These are phyloP conservation scores for Cadophora sp. DNA, from an alignment of 2,329 filamentous ascomycete genomes.

Conservation along the genomic window DNA sequence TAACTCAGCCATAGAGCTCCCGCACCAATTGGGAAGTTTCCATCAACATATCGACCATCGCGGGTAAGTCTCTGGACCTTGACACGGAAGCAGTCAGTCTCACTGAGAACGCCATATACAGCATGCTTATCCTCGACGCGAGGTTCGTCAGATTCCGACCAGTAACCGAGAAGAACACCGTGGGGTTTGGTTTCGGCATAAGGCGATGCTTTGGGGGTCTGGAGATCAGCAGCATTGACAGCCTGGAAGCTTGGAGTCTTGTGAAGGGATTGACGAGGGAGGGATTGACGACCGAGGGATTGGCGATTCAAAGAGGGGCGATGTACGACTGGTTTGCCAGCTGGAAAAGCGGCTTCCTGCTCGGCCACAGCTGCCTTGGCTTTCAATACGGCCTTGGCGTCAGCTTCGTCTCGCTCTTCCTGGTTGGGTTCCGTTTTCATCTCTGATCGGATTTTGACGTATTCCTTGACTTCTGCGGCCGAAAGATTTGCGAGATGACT, in stretches of 20 bases:
- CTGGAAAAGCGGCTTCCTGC: slow-evolving; percentile 32
- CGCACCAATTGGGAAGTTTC: slow-evolving; percentile 65
- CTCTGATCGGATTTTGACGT: slow-evolving; percentile 60
- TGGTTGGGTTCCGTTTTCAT: slow-evolving; percentile 31
- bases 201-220: slow-evolving; percentile 38
- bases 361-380: slow-evolving; percentile 37
- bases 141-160: slow-evolving; percentile 59
- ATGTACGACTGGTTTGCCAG: slow-evolving; percentile 34
- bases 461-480: slow-evolving; percentile 66
- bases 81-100: slow-evolving; percentile 69
- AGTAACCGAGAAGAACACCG: slow-evolving; percentile 59
- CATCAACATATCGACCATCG: slow-evolving; percentile 62
- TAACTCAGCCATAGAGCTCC: slow-evolving; percentile 68
- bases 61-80: slow-evolving; percentile 66
- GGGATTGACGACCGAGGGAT: slow-evolving; percentile 34
- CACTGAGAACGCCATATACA: slow-evolving; percentile 66
- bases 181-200: slow-evolving; percentile 34
- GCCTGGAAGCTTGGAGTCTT: slow-evolving; percentile 41
- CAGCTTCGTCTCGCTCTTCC: slow-evolving; percentile 35
- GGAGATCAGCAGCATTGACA: slow-evolving; percentile 36
- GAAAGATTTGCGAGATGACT: slow-evolving; percentile 61
- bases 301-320: slow-evolving; percentile 31
- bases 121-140: slow-evolving; percentile 62
- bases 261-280: slow-evolving; percentile 35
- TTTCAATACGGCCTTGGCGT: slow-evolving; percentile 36